These are phyloP conservation scores for Extremus antarcticus DNA, from an alignment of 495 filamentous ascomycete genomes.

Conservation along the genomic window DNA sequence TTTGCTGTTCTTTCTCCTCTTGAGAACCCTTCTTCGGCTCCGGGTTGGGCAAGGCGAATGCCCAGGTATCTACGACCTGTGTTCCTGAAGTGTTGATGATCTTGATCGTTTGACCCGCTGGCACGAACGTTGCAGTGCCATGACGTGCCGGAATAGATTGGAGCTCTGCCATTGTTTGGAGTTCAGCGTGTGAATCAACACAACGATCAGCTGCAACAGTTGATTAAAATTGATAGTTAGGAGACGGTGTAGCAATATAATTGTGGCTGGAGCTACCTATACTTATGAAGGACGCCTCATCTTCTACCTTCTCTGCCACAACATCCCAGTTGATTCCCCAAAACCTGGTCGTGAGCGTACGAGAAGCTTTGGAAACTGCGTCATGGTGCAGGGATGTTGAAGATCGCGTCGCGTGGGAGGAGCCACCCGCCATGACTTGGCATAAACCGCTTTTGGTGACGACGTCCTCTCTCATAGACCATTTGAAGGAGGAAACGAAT, in stretches of 20 bases:
- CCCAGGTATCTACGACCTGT: slow-evolving; percentile 45
- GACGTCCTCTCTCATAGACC: no score
- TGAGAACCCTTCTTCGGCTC: slow-evolving; percentile 9
- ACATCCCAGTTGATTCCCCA: no score
- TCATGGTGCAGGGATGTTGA: background rate
- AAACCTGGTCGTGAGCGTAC: background rate
- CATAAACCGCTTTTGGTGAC: background rate
- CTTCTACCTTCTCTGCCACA: background rate
- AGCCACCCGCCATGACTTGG: background rate
- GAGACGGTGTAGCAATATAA: background rate
- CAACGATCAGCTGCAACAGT: background rate
- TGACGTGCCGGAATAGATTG: slow-evolving; percentile 35
- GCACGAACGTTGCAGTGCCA: slow-evolving; percentile 33
- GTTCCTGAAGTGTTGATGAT: slow-evolving; percentile 42
- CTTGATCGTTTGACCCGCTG: slow-evolving; percentile 34
- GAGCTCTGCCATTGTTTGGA: slow-evolving; percentile 12
- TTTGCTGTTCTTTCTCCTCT: background rate
- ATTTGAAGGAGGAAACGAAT: no score
- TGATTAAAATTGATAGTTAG: background rate
- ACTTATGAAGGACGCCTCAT: background rate
- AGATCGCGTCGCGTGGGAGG: background rate
- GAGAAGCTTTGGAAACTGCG: background rate
- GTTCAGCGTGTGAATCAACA: background rate
- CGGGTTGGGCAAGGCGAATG: slow-evolving; percentile 32
- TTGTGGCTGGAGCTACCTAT: background rate